Evolutionary conservation across 2,329 filamentous ascomycete species (phyloP).

Genomic region (Cephalotrichum gorgonifer): DNA sequence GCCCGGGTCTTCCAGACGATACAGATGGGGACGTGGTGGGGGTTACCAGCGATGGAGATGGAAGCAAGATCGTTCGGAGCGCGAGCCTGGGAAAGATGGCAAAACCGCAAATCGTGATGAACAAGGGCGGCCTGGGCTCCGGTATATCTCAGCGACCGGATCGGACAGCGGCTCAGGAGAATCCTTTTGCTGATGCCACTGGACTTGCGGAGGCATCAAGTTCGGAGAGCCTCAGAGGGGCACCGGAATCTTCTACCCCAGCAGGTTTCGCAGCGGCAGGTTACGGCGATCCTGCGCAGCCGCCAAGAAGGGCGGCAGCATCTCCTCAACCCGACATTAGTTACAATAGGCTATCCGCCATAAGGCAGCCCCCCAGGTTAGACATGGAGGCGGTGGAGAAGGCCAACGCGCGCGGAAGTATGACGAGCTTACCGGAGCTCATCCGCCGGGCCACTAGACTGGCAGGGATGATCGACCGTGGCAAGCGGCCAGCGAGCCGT

Average conservation of each 20-base stretch:
- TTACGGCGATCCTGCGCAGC: constrained; percentile 22
- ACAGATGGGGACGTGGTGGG: constrained; percentile 24
- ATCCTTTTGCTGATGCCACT: constrained; percentile 31
- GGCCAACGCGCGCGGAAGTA: constrained; percentile 57
- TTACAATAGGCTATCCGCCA: constrained; percentile 40
- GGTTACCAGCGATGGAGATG: constrained; percentile 29
- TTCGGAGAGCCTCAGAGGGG: constrained; percentile 2
- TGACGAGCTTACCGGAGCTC: constrained; percentile 85
- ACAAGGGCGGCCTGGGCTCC: constrained; percentile 11
- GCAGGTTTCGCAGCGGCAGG: background rate
- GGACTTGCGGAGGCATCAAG: constrained; percentile 22
- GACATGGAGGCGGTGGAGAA: constrained; percentile 73
- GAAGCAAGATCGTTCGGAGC: constrained; percentile 47
- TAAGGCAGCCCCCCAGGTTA: constrained; percentile 59
- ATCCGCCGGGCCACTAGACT: constrained; percentile 81
- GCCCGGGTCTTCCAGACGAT: constrained; percentile 31
- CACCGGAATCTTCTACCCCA: constrained; percentile 1
- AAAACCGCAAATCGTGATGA: constrained; percentile 45
- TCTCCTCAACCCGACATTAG: constrained; percentile 15
- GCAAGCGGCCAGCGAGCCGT: constrained; percentile 52
- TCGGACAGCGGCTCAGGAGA: constrained; percentile 22
- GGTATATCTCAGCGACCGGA: constrained; percentile 16
- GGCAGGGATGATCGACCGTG: constrained; percentile 79
- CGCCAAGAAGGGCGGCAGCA: constrained; percentile 15
- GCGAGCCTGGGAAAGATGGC: constrained; percentile 52